Evolutionary conservation across 306 rosid species (phyloP).

Genomic region (Trichosanthes truncata): DNA sequence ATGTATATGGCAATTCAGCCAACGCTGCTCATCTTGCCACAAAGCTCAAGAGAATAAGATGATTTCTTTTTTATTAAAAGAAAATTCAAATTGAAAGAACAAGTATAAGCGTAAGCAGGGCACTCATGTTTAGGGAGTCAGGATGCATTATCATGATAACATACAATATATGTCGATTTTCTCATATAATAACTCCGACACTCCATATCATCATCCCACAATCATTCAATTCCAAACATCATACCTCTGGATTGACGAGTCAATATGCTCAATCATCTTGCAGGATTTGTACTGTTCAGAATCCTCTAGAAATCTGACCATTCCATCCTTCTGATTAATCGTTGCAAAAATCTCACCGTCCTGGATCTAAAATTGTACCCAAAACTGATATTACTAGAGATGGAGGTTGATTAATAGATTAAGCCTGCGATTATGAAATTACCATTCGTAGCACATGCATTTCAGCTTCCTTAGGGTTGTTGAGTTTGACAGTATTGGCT

Average conservation of each 20-base stretch:
- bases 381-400: background rate
- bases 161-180: background rate
- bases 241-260: slow-evolving; percentile 70
- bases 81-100: background rate
- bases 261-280: slow-evolving; percentile 63
- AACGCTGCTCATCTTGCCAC: background rate
- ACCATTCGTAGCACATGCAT: slow-evolving; percentile 96
- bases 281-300: slow-evolving; percentile 72
- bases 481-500: slow-evolving; percentile 62
- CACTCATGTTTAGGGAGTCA: background rate
- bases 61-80: background rate
- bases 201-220: background rate
- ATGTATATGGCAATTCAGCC: background rate
- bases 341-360: slow-evolving; percentile 76
- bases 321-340: slow-evolving; percentile 82
- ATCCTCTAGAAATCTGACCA: slow-evolving; percentile 92
- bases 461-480: slow-evolving; percentile 72
- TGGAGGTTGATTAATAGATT: slow-evolving; percentile 4
- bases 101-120: too few relatives aligned
- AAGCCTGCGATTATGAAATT: background rate
- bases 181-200: background rate
- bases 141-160: background rate
- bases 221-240: background rate
- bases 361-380: slow-evolving; percentile 45
- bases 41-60: background rate